phyloP scores from a whole-genome alignment of 2,329 filamentous ascomycete species.

The Thelonectria olida region DNA sequence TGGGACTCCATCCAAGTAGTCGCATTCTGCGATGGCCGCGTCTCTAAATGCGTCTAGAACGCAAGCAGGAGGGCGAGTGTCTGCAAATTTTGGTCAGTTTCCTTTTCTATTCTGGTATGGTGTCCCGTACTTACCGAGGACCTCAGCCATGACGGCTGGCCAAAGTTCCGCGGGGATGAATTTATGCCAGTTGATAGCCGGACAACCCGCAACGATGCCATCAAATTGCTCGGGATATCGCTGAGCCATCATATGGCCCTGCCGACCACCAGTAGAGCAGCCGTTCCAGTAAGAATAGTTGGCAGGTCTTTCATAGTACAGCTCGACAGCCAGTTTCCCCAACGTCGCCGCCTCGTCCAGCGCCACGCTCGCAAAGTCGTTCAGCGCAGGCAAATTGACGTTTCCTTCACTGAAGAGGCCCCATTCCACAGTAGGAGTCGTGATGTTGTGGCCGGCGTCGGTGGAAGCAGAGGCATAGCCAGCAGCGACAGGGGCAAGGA shows the following conservation, averaged over 20 bases:
- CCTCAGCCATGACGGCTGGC: conserved; percentile 37
- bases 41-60: conserved; percentile 46
- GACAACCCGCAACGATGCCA: conserved; percentile 59
- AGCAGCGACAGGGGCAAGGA: background rate
- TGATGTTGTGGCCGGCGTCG: conserved; percentile 17
- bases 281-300: conserved; percentile 60
- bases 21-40: conserved; percentile 47
- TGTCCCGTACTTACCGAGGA: background rate
- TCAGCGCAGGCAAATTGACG: conserved; percentile 34
- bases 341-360: conserved; percentile 48
- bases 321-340: conserved; percentile 51
- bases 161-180: conserved; percentile 28
- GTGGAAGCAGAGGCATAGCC: conserved; percentile 24
- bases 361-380: conserved; percentile 39
- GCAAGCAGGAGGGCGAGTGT: conserved; percentile 42
- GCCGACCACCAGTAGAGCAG: conserved; percentile 64
- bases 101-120: accelerated
- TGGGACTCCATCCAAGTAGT: conserved; percentile 32
- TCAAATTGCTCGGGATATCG: conserved; percentile 62
- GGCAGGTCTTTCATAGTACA: conserved; percentile 49
- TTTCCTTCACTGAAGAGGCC: conserved; percentile 28
- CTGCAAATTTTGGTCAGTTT: background rate
- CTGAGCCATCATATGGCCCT: conserved; percentile 63
- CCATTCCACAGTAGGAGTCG: conserved; percentile 15
- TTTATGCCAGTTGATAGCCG: conserved; percentile 52